Evolutionary conservation across 176 grass and related monocot species (phyloP).

Genomic region (Oryza rufipogon): DNA sequence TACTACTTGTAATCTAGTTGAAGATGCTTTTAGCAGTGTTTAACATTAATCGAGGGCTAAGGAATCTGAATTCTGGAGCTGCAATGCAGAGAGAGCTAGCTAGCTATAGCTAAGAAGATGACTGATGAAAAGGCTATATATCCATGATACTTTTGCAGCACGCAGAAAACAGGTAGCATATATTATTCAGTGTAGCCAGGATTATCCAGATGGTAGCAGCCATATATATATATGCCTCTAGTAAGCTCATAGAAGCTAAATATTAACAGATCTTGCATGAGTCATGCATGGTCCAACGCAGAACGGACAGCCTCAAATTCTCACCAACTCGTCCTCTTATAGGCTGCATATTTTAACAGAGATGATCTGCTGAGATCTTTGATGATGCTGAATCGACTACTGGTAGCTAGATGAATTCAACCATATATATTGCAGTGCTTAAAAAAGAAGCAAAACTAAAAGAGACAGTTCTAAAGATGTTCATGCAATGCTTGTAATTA

Average conservation of each 20-base stretch:
- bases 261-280: conserved; percentile 42
- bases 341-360: conserved; percentile 34
- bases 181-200: conserved; percentile 8
- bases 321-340: conserved; percentile 52
- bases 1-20: not conserved
- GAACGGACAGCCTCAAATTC: conserved; percentile 36
- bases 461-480: conserved; percentile 17
- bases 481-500: conserved; percentile 30
- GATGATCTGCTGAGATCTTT: conserved; percentile 38
- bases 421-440: conserved; percentile 38
- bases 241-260: conserved; percentile 27
- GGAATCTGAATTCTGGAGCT: not conserved
- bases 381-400: conserved; percentile 47
- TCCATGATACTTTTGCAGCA: conserved; percentile 1
- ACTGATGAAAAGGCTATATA: not conserved
- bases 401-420: conserved; percentile 44
- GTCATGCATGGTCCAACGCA: conserved; percentile 43
- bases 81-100: not conserved
- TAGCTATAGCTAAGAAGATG: not conserved
- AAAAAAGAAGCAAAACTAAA: conserved; percentile 27
- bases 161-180: not conserved
- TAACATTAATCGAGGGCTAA: not conserved
- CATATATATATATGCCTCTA: conserved; percentile 5
- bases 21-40: not conserved
- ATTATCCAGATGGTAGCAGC: conserved; percentile 41